Conservation (phyloP, 768 basidiomycete genomes). For the Auriscalpium orientale region DNA sequence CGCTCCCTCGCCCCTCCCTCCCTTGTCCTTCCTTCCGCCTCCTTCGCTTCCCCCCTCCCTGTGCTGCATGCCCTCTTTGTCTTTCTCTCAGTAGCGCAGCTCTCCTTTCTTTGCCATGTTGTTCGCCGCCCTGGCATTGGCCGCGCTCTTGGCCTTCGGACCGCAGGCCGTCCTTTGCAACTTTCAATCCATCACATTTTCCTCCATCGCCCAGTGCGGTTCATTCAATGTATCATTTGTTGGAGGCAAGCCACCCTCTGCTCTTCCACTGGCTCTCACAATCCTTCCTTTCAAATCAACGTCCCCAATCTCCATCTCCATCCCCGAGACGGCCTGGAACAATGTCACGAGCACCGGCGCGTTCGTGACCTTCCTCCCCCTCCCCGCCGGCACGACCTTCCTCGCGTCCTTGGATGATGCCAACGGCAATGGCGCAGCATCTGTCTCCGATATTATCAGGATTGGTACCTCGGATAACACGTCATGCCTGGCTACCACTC, state of each 20-base stretch:
- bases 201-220: conserved; percentile 45
- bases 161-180: conserved; percentile 21
- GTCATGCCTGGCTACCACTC: conserved; percentile 31
- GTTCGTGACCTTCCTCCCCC: conserved; percentile 43
- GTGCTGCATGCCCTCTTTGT: background rate
- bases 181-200: conserved; percentile 27
- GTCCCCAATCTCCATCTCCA: conserved; percentile 35
- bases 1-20: too few species aligned
- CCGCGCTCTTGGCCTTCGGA: conserved; percentile 15
- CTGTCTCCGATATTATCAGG: conserved; percentile 40
- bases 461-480: conserved; percentile 36
- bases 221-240: conserved; percentile 38
- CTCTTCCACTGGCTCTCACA: conserved; percentile 38
- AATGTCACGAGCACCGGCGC: conserved; percentile 33
- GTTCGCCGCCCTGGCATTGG: conserved; percentile 2
- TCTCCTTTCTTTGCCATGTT: conserved; percentile 4
- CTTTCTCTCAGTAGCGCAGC: background rate
- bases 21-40: background rate
- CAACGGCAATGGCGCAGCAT: conserved; percentile 30
- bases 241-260: conserved; percentile 28
- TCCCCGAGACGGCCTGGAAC: conserved; percentile 32
- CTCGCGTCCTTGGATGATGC: conserved; percentile 49
- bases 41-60: background rate
- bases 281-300: conserved; percentile 48
- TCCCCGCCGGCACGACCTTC: conserved; percentile 40